phyloP scores from a whole-genome alignment of 768 basidiomycete species.

The Pholiota conissans region DNA sequence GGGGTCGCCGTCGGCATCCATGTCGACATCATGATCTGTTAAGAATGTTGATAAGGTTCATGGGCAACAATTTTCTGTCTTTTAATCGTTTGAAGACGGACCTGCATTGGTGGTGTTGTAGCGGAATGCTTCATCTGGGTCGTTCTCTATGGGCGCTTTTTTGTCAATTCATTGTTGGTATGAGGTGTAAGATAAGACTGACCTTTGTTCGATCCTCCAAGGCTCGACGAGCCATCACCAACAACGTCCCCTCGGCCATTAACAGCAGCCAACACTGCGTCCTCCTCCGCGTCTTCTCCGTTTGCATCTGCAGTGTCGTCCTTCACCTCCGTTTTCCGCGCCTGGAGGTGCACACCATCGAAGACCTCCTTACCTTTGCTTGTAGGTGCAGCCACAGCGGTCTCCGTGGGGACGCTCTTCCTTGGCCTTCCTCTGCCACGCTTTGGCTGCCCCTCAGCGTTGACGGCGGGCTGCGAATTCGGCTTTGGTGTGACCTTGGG shows the following conservation, averaged over 20 bases:
- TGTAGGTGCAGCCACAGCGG: constrained; percentile 1
- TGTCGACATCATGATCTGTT: constrained; percentile 13
- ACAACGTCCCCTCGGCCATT: constrained; percentile 1
- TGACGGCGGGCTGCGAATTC: not conserved
- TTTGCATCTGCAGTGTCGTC: not conserved
- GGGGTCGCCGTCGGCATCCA: constrained; percentile 19
- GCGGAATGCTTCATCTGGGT: constrained; percentile 9
- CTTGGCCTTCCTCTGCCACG: constrained; percentile 17
- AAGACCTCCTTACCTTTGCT: constrained; percentile 19
- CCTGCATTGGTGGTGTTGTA: not conserved
- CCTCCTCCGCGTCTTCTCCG: constrained; percentile 12
- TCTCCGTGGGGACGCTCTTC: constrained; percentile 13
- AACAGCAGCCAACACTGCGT: constrained; percentile 13
- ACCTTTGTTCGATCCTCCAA: constrained; percentile 20
- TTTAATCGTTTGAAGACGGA: no score
- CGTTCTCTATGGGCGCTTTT: constrained; percentile 14
- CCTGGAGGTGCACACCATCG: constrained; percentile 17
- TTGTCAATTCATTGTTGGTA: not conserved
- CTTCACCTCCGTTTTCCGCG: constrained; percentile 6
- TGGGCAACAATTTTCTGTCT: no score
- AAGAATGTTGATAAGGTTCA: not conserved
- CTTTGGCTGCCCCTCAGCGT: constrained; percentile 3
- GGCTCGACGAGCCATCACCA: constrained; percentile 12
- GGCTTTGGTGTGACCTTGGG: not conserved
- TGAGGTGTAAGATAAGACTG: not conserved